Percentiles rank a stretch among this genome's conserved stretches.
These are phyloP conservation scores for Chrysoporthe puriensis DNA, from an alignment of 2,329 filamentous ascomycete species.

Conservation along the genomic window DNA sequence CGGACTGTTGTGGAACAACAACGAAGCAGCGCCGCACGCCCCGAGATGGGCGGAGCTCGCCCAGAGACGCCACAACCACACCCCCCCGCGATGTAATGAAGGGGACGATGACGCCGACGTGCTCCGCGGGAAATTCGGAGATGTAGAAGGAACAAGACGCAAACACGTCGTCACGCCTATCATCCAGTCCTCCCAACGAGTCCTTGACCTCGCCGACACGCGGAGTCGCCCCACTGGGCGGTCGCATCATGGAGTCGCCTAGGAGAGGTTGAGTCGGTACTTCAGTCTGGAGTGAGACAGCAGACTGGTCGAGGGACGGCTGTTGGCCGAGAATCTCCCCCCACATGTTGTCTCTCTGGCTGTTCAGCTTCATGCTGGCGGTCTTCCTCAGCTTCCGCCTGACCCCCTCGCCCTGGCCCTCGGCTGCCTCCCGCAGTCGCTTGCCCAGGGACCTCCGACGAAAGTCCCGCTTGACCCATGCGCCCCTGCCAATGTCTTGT, in stretches of 20 bases:
- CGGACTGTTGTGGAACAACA: constrained; percentile 58
- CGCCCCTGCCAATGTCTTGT: constrained; percentile 75
- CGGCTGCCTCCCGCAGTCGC: constrained; percentile 55
- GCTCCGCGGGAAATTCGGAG: constrained; percentile 59
- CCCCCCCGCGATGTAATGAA: constrained; percentile 55
- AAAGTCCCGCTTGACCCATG: constrained; percentile 66
- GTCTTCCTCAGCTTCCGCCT: constrained; percentile 84
- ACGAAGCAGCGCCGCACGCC: constrained; percentile 48
- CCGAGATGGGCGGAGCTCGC: constrained; percentile 42
- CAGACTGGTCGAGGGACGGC: constrained; percentile 38
- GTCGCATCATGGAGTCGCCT: constrained; percentile 18
- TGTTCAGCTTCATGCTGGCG: constrained; percentile 80
- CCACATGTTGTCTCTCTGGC: constrained; percentile 86
- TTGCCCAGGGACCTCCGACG: constrained; percentile 59
- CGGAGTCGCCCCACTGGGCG: constrained; percentile 7
- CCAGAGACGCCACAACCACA: constrained; percentile 45
- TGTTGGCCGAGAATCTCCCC: constrained; percentile 74
- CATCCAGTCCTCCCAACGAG: constrained; percentile 32
- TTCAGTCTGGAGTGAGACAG: constrained; percentile 22
- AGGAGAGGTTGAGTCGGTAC: constrained; percentile 26
- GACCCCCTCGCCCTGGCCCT: constrained; percentile 55
- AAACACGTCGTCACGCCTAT: constrained; percentile 51
- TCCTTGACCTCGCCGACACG: constrained; percentile 16
- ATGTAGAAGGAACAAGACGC: constrained; percentile 61
- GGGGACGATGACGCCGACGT: constrained; percentile 52